Conservation (phyloP, 2,329 filamentous ascomycete species). For the Juglanconis oblonga region DNA sequence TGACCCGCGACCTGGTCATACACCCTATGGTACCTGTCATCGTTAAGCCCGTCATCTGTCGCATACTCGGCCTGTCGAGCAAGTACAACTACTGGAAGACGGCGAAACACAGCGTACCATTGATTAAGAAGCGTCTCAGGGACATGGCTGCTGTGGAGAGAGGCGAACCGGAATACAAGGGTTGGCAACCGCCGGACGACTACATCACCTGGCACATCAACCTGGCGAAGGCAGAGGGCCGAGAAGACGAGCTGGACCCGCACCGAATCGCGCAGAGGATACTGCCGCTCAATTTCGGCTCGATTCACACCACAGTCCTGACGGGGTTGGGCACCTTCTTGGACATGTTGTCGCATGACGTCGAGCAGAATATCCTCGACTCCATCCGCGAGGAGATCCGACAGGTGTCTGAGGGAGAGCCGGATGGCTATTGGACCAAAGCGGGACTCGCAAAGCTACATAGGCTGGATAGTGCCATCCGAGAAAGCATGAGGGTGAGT, state of each 20-base stretch:
- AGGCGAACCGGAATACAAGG: conserved; percentile 37
- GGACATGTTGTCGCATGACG: conserved; percentile 42
- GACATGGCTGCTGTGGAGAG: conserved; percentile 41
- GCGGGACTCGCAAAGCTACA: conserved; percentile 38
- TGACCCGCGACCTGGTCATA: conserved; percentile 43
- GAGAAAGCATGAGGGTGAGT: conserved; percentile 49
- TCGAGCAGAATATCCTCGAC: conserved; percentile 32
- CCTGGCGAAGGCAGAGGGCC: conserved; percentile 44
- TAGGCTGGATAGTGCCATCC: conserved; percentile 49
- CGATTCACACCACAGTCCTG: conserved; percentile 56
- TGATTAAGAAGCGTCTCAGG: conserved; percentile 47
- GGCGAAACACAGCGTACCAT: conserved; percentile 39
- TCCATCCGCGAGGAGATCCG: conserved; percentile 42
- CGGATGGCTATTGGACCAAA: conserved; percentile 44
- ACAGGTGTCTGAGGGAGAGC: conserved; percentile 29
- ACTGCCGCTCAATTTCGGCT: conserved; percentile 55
- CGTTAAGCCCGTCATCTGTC: conserved; percentile 48
- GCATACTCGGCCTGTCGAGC: conserved; percentile 42
- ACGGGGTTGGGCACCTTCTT: conserved; percentile 46
- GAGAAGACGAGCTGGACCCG: conserved; percentile 41
- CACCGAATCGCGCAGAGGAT: conserved; percentile 47
- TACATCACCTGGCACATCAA: conserved; percentile 57
- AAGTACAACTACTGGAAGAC: conserved; percentile 44
- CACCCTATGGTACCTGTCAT: conserved; percentile 45
- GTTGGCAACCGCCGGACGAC: conserved; percentile 49